Evolutionary conservation across 2,329 filamentous ascomycete species (phyloP).

Genomic region (Monilinia vaccinii-corymbosi): DNA sequence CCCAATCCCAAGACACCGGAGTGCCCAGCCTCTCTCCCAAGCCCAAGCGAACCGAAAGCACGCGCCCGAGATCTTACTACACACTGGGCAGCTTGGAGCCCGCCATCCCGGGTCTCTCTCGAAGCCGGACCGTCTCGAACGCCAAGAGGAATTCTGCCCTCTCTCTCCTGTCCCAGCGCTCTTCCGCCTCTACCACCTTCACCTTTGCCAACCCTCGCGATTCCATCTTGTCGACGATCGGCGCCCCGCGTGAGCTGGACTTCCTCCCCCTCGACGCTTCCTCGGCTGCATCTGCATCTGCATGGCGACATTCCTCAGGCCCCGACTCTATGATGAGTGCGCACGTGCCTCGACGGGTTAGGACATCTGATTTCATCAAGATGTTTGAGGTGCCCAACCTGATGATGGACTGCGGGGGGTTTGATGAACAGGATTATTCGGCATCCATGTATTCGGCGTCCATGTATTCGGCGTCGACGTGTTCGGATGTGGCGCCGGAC

Average conservation of each 20-base stretch:
- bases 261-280: background rate
- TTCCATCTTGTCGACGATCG: background rate
- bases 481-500: background rate
- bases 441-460: background rate
- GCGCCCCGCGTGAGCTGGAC: background rate
- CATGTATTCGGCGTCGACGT: background rate
- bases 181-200: background rate
- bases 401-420: slow-evolving; percentile 1
- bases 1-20: background rate
- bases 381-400: background rate
- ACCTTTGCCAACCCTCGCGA: background rate
- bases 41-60: background rate
- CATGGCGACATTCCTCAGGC: background rate
- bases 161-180: background rate
- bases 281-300: background rate
- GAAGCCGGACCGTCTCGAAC: background rate
- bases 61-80: background rate
- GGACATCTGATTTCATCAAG: background rate
- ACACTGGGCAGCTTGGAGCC: background rate
- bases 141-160: background rate
- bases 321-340: background rate
- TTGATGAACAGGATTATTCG: background rate
- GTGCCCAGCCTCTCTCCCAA: background rate
- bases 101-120: background rate
- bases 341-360: background rate